These are phyloP conservation scores for Calonectria fujianensis DNA, from an alignment of 2,329 filamentous ascomycete species.

Conservation along the genomic window DNA sequence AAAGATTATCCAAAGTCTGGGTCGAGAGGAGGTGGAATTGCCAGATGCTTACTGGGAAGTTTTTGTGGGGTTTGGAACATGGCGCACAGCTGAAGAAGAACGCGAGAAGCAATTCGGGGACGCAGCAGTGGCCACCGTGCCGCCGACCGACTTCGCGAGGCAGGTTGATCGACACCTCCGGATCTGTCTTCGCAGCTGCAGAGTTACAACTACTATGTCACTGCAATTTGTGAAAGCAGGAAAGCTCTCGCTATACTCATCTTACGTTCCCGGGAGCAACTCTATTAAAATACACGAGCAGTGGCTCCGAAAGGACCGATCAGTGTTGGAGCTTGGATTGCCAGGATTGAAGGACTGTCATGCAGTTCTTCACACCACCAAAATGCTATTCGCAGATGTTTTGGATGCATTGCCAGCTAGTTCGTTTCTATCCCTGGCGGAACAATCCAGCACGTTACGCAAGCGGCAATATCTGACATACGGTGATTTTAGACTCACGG, in stretches of 20 bases:
- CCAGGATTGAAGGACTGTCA: background rate
- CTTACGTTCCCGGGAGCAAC: background rate
- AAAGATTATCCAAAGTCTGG: slow-evolving; percentile 24
- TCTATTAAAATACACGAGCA: background rate
- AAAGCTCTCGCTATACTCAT: background rate
- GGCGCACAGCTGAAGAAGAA: slow-evolving; percentile 24
- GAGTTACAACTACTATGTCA: background rate
- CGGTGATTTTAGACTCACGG: background rate
- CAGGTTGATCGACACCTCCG: background rate
- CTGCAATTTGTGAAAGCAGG: background rate
- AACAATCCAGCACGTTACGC: background rate
- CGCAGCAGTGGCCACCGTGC: background rate
- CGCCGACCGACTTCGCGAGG: background rate
- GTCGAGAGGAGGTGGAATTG: slow-evolving; percentile 26
- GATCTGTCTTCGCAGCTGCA: background rate
- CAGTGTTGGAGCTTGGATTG: background rate
- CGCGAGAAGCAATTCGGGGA: slow-evolving; percentile 25
- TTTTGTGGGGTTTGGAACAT: background rate
- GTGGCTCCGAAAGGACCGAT: background rate
- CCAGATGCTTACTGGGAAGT: slow-evolving; percentile 37
- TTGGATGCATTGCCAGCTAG: background rate
- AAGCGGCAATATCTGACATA: background rate
- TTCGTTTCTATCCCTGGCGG: background rate
- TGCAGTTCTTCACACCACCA: background rate
- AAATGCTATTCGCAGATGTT: background rate